A percentile compares a stretch with the other conserved stretches of the same genome.
These are phyloP conservation scores for Nemania diffusa DNA, from an alignment of 2,329 filamentous ascomycete species.

Conservation along the genomic window DNA sequence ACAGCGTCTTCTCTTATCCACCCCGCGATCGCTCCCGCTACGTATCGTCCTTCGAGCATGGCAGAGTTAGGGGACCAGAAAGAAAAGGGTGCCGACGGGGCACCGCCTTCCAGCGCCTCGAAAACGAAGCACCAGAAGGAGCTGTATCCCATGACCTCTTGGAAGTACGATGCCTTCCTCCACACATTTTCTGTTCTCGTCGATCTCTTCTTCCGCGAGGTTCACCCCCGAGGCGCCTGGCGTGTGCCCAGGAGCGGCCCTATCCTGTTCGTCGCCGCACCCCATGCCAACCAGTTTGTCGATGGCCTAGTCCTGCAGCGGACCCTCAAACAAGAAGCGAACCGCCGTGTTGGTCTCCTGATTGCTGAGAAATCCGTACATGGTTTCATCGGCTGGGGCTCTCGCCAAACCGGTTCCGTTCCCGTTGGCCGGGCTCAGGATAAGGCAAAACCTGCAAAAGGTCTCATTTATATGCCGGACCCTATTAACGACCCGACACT, in stretches of 20 bases:
- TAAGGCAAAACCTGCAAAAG: constrained; percentile 79
- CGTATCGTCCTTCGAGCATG: constrained; percentile 32
- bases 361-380: constrained; percentile 96
- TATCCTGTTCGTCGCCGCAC: constrained; percentile 94
- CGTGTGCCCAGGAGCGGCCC: constrained; percentile 89
- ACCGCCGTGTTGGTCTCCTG: constrained; percentile 88
- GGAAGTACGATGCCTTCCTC: constrained; percentile 81
- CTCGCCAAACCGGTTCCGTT: constrained; percentile 85
- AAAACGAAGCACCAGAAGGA: constrained; percentile 57
- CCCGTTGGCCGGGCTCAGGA: constrained; percentile 95
- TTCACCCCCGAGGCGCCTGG: constrained; percentile 94
- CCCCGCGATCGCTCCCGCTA: background rate
- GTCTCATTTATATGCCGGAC: constrained; percentile 88
- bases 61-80: constrained; percentile 39
- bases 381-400: constrained; percentile 89
- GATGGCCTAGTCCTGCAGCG: constrained; percentile 94
- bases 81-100: constrained; percentile 35
- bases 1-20: background rate
- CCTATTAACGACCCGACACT: constrained; percentile 85
- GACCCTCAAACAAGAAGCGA: constrained; percentile 85
- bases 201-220: constrained; percentile 97
- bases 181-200: constrained; percentile 84
- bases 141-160: constrained; percentile 75
- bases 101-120: constrained; percentile 28
- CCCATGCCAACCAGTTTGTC: constrained; percentile 97